Percentiles rank a stretch among this genome's conserved stretches.
These are phyloP conservation scores for Termitomyces titanicus DNA, from an alignment of 768 basidiomycete genomes.

Conservation along the genomic window DNA sequence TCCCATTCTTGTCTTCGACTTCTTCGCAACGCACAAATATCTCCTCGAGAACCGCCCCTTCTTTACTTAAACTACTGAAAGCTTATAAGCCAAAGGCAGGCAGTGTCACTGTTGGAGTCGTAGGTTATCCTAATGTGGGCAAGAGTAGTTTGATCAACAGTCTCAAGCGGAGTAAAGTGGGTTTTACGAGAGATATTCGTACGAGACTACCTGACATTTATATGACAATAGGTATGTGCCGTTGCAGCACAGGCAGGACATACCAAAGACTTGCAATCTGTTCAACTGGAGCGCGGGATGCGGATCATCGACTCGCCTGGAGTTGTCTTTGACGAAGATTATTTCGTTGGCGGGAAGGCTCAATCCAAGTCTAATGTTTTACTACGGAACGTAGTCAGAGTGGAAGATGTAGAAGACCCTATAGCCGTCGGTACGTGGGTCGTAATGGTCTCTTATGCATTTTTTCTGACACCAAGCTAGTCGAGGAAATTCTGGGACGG, in stretches of 20 bases:
- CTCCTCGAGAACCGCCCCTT: slow-evolving; percentile 71
- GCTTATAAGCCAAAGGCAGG: slow-evolving; percentile 71
- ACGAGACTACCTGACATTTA: neutral
- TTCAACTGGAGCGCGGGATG: slow-evolving; percentile 90
- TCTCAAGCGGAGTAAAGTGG: slow-evolving; percentile 76
- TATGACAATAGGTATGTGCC: slow-evolving; percentile 66
- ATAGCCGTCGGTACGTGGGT: slow-evolving; percentile 74
- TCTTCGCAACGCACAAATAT: slow-evolving; percentile 79
- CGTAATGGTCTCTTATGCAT: neutral
- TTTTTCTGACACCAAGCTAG: slow-evolving; percentile 33
- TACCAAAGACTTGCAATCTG: slow-evolving; percentile 86
- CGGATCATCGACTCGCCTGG: slow-evolving; percentile 95
- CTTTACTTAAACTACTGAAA: slow-evolving; percentile 79
- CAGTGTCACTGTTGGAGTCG: slow-evolving; percentile 83
- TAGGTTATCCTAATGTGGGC: slow-evolving; percentile 97
- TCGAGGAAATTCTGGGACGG: slow-evolving; percentile 80
- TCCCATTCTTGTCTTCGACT: slow-evolving; percentile 83
- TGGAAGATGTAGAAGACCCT: slow-evolving; percentile 89
- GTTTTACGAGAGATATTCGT: slow-evolving; percentile 7
- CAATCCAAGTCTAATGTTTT: slow-evolving; percentile 62
- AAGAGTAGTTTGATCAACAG: slow-evolving; percentile 95
- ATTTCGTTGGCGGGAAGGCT: slow-evolving; percentile 37
- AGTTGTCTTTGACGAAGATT: slow-evolving; percentile 87
- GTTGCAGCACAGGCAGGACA: slow-evolving; percentile 95
- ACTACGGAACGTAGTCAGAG: slow-evolving; percentile 84